These are phyloP conservation scores for Coccomyxa sp. DNA, from an alignment of 139 green algal genomes.

Conservation along the genomic window DNA sequence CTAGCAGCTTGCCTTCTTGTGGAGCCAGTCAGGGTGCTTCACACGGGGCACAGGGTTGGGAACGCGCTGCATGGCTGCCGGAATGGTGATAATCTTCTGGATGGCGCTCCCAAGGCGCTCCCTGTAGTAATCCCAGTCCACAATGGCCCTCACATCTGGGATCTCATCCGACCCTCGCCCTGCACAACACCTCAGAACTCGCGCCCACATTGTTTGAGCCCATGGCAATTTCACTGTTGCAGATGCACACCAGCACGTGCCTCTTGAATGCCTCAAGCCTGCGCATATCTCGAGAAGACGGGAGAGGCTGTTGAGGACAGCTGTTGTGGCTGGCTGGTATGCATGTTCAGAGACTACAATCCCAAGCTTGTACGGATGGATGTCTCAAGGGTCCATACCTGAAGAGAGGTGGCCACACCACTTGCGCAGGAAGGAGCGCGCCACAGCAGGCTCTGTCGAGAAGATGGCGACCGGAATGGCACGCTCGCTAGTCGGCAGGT, in stretches of 20 bases:
- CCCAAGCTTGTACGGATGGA: too few species aligned
- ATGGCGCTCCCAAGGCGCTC: constrained; percentile 88
- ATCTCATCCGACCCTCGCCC: constrained; percentile 30
- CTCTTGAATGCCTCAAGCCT: too few species aligned
- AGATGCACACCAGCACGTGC: too few species aligned
- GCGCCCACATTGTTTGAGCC: background rate
- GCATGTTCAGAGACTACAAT: too few species aligned
- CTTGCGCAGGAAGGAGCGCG: constrained; percentile 77
- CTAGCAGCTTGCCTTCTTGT: constrained; percentile 59
- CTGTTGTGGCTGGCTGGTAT: too few species aligned
- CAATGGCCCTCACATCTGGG: constrained; percentile 80
- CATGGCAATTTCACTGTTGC: too few species aligned
- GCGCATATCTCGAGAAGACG: background rate
- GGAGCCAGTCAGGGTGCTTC: constrained; percentile 94
- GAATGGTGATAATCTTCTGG: constrained; percentile 99
- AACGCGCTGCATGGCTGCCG: constrained; percentile 90
- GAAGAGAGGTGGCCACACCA: constrained; percentile 74
- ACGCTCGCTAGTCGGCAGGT: constrained; percentile 74
- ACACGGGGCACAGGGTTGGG: constrained; percentile 79
- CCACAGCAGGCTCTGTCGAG: constrained; percentile 75
- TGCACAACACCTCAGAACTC: constrained; percentile 12
- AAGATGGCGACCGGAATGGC: constrained; percentile 95
- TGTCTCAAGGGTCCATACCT: too few species aligned
- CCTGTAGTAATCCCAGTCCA: constrained; percentile 98
- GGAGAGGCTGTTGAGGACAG: too few species aligned